A percentile compares a stretch with the other conserved stretches of the same genome.
Evolutionary conservation across 192 early-diverging fungal species (phyloP).

Genomic region (Powellomyces hirtus): DNA sequence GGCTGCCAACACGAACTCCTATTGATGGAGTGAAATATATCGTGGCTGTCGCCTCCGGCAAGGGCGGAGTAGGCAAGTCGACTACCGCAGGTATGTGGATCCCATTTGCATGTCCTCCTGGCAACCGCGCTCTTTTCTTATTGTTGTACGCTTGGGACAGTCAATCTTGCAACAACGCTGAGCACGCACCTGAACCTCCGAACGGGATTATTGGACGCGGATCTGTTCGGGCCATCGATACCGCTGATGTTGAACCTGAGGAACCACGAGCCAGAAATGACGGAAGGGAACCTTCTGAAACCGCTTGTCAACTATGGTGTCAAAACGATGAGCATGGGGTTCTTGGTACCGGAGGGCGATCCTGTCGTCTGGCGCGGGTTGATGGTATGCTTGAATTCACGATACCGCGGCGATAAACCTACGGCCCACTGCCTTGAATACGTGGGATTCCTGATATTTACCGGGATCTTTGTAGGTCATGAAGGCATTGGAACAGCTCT

Average conservation of each 20-base stretch:
- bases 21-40: constrained; percentile 74
- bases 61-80: constrained; percentile 91
- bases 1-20: constrained; percentile 65
- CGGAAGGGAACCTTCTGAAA: constrained; percentile 55
- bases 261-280: constrained; percentile 64
- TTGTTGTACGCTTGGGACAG: too few species aligned
- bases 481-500: constrained; percentile 84
- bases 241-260: constrained; percentile 78
- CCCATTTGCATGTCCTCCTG: not conserved
- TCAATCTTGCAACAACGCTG: constrained; percentile 74
- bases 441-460: too few species aligned
- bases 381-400: constrained; percentile 72
- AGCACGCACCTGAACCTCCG: constrained; percentile 50
- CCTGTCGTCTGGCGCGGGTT: constrained; percentile 88
- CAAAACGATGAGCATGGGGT: constrained; percentile 90
- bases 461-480: too few species aligned
- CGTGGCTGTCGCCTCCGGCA: constrained; percentile 82
- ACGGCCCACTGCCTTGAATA: constrained; percentile 26
- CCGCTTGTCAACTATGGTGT: constrained; percentile 85
- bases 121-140: too few species aligned
- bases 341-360: constrained; percentile 68
- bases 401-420: too few species aligned
- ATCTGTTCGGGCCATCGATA: constrained; percentile 91
- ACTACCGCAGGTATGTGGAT: constrained; percentile 77
- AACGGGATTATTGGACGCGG: constrained; percentile 78